Evolutionary conservation across 106 monocot genomes (phyloP).

Genomic region (Dendrobium huoshanense): DNA sequence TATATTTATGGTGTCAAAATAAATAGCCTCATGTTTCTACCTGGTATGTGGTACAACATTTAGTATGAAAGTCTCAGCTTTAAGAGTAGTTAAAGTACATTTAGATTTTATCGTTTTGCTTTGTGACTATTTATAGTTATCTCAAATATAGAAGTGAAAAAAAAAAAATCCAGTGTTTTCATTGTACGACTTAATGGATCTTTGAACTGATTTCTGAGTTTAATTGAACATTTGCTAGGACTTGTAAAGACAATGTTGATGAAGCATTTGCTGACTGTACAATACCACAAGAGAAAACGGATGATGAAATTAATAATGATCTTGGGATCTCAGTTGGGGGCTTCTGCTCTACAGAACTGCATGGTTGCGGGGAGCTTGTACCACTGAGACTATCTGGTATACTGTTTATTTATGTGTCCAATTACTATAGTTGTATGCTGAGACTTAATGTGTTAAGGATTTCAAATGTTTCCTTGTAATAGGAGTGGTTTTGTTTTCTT

Average conservation of each 20-base stretch:
- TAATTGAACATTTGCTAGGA: slow-evolving; percentile 45
- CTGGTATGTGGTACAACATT: neutral
- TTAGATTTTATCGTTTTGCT: neutral
- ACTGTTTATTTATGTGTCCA: neutral
- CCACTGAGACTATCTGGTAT: slow-evolving; percentile 35
- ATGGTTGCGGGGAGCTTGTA: slow-evolving; percentile 14
- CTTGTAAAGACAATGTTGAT: slow-evolving; percentile 82
- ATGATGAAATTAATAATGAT: slow-evolving; percentile 89
- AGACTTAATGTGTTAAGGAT: neutral
- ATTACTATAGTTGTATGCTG: neutral
- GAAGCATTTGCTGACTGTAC: slow-evolving; percentile 81
- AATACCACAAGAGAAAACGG: slow-evolving; percentile 88
- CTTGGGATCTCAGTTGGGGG: slow-evolving; percentile 82
- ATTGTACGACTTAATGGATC: neutral
- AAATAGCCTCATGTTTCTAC: neutral
- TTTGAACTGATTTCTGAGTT: slow-evolving; percentile 10
- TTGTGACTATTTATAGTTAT: neutral
- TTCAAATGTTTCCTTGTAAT: neutral
- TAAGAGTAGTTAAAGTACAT: neutral
- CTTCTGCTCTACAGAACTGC: slow-evolving; percentile 14
- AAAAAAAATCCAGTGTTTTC: neutral
- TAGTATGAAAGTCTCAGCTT: neutral
- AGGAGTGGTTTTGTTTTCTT: neutral
- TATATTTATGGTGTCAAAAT: neutral
- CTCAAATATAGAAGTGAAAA: neutral